Base-by-base conservation (phyloP, 2,329 filamentous ascomycete species). In the Hymenoscyphus repandus region DNA sequence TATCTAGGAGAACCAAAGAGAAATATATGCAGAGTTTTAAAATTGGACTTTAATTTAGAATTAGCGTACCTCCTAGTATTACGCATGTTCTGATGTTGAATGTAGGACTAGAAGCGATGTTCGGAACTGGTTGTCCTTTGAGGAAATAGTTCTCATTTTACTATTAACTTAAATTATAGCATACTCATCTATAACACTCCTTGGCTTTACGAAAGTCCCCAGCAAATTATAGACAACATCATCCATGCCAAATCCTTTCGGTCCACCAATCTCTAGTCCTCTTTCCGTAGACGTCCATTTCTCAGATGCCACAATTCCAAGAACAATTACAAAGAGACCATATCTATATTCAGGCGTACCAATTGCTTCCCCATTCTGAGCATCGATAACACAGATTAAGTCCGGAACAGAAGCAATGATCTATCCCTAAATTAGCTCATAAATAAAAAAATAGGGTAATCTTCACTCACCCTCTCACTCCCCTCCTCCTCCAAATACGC, bases 291-390 rank as follows among this genome's bases (percentile, higher is more conserved):
- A 36, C 0, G 73, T 78, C 77, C 78, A 82, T 38, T 73, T 68
- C 7, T 76, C 74, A 38, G 75, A 78, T 50, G 75, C 76, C 1
- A 75, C 74, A 31, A 81, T 76, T 0, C 75, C 78, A 38, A 82
- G 62, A 0, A 81, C 75, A 0, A 72, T 69, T 1, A 79, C 76
- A 34, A 73, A 63, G 42, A 76, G 66, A 1, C 76, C 77, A 55
- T 79, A 80, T 43, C 74, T 69, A 62, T 76, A 79, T 57, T 80
- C 77, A 1, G 75, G 76, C 33, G 76, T 74, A 2, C 76, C 77
- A 6, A 80, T 67, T 1, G 72, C 73, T 53, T 72, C 70, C 2
- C 75, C 74, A 41, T 73, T 74, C 36, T 72, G 71, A 20, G 70
- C 68, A 60, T 77, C 75, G 13, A 77, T 65, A 2, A 77, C 58